Conservation (phyloP, 352 stramenopile genomes). For the Pythium dissotocum region DNA sequence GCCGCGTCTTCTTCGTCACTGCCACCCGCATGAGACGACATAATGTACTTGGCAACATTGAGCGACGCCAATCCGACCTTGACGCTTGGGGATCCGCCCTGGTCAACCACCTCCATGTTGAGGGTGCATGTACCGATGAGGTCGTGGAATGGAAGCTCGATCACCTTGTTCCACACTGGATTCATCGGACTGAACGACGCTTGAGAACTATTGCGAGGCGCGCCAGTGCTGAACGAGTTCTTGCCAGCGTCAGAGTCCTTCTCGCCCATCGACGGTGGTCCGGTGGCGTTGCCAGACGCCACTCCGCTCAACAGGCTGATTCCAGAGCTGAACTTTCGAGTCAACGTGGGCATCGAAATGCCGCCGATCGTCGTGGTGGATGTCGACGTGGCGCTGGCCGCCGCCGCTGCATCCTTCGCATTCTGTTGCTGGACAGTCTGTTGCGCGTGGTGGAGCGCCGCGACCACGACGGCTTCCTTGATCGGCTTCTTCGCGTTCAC, state of each 20-base stretch:
- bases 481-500: constrained; percentile 66
- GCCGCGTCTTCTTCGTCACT: constrained; percentile 65
- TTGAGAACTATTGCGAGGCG: constrained; percentile 56
- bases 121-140: constrained; percentile 78
- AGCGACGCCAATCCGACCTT: constrained; percentile 69
- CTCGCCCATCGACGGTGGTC: constrained; percentile 14
- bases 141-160: constrained; percentile 73
- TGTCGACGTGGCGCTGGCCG: constrained; percentile 20
- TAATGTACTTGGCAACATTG: constrained; percentile 86
- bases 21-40: constrained; percentile 42
- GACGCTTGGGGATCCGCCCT: constrained; percentile 37
- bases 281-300: constrained; percentile 11
- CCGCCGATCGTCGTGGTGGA: constrained; percentile 42
- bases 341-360: constrained; percentile 73
- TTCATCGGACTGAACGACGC: constrained; percentile 64
- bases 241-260: constrained; percentile 28
- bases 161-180: constrained; percentile 81
- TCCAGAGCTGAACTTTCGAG: constrained; percentile 68
- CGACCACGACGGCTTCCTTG: constrained; percentile 63
- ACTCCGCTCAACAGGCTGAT: constrained; percentile 54
- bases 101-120: constrained; percentile 75
- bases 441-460: constrained; percentile 65
- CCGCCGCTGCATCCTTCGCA: constrained; percentile 10
- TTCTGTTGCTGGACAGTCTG: constrained; percentile 38
- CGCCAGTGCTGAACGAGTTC: constrained; percentile 53